phyloP scores from a whole-genome alignment of 495 filamentous ascomycete genomes.

The Pyrenopolyporus hunteri region DNA sequence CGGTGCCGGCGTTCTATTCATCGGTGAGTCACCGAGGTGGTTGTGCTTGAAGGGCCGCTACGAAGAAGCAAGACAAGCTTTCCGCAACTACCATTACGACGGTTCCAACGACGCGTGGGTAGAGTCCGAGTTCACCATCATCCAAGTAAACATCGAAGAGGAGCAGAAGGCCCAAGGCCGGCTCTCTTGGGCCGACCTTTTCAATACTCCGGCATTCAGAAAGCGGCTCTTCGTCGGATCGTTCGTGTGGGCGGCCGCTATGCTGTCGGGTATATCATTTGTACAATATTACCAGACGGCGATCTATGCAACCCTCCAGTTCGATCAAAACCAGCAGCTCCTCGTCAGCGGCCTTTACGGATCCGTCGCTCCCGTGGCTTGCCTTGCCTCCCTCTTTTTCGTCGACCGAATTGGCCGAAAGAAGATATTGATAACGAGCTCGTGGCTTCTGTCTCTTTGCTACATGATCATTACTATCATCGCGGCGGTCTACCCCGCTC shows the following conservation, averaged over 20 bases:
- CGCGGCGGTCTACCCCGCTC: conserved; percentile 54
- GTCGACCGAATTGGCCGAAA: conserved; percentile 60
- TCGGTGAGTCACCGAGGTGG: conserved; percentile 64
- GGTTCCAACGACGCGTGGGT: conserved; percentile 54
- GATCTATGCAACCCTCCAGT: conserved; percentile 57
- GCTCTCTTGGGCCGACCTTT: conserved; percentile 53
- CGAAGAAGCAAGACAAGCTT: conserved; percentile 50
- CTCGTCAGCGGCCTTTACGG: conserved; percentile 61
- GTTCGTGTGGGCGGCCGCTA: conserved; percentile 60
- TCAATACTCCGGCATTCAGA: conserved; percentile 53
- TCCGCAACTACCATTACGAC: conserved; percentile 52
- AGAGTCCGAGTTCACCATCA: conserved; percentile 54
- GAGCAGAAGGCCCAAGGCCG: conserved; percentile 45
- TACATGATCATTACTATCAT: conserved; percentile 59
- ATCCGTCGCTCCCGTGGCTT: conserved; percentile 57
- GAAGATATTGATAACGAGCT: conserved; percentile 58
- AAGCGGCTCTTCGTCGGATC: conserved; percentile 58
- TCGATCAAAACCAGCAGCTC: conserved; percentile 53
- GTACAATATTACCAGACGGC: conserved; percentile 59
- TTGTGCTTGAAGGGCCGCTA: conserved; percentile 58
- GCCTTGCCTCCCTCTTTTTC: conserved; percentile 57
- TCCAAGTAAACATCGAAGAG: conserved; percentile 51
- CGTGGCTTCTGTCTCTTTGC: conserved; percentile 48
- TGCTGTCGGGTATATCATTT: conserved; percentile 59
- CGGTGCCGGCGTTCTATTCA: conserved; percentile 55